Evolutionary conservation across 371 early-diverging fungal species (phyloP), one percentile per base, ranked within the genome.

Genomic region (Conidiobolus incongruus): DNA sequence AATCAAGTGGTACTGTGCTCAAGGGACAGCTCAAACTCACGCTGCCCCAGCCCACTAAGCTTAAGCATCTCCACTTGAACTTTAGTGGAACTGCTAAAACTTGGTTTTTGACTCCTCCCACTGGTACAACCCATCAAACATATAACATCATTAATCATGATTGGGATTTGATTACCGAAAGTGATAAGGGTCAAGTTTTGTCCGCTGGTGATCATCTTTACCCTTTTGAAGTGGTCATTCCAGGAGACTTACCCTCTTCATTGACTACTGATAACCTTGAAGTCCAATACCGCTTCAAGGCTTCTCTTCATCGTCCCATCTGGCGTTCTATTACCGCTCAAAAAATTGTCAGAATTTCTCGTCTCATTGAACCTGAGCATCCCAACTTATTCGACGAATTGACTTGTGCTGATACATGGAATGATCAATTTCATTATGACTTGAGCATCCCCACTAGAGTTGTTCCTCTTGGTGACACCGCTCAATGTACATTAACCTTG

Each of bases 341-440:
- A 21, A 42, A 41, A 22, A 13, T 28, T 2, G 7, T 52, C 6
- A 34, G 12, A 11, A 30, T 52, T 15, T n/a, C 38, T 28, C 28
- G 53, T 22, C 30, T 34, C 21, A 15, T 35, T 0, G 17, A 38
- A 19, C 47, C 47, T 11, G 24, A 28, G 6, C 41, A 45, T 4
- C 19, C 37, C 1, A 48, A 42, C 5, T 38, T n/a, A 4, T 12
- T 21, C 19, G 42, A 43, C 12, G 11, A 20, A 28, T 13, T 36
- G 1, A n/a, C 35, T 0, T 21, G 47, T 2, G n/a, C 52, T 4
- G 48, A 52, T 37, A 40, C 41, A 8, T 52, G 52, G 52, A 17
- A 29, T 13, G 32, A 45, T 23, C 38, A 38, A 22, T 17, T 48
- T 21, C 31, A 44, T 23, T 52, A 52, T 17, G 47, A 47, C 8